Evolutionary conservation across 441 rosid species (phyloP).

Genomic region (Manihot esculenta): DNA sequence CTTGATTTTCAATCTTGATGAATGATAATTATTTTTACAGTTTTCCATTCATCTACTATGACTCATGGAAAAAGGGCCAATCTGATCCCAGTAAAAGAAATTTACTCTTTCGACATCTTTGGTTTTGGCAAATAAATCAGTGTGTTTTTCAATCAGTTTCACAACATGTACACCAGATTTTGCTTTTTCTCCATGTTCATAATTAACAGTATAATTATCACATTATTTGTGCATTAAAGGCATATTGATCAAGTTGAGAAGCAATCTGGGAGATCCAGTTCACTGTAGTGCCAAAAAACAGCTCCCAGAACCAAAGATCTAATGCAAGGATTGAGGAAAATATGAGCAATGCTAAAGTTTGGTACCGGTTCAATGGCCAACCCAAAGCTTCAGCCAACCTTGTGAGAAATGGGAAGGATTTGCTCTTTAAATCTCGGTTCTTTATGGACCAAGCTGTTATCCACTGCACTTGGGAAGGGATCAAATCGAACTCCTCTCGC

Average conservation of each 20-base stretch:
- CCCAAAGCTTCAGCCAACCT: conserved; percentile 67
- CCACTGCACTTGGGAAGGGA: conserved; percentile 74
- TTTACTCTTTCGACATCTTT: no score
- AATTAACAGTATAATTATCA: conserved; percentile 18
- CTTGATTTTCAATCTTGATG: no score
- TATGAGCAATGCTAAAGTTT: conserved; percentile 74
- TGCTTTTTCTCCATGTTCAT: not conserved
- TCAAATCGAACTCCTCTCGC: conserved; percentile 65
- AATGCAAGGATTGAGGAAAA: conserved; percentile 73
- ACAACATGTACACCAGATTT: conserved; percentile 10
- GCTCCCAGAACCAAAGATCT: conserved; percentile 92
- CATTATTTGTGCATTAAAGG: conserved; percentile 35
- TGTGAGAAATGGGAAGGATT: conserved; percentile 58
- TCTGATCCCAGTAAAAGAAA: no score
- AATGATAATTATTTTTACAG: no score
- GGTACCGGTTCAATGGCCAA: conserved; percentile 91
- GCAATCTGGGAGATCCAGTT: conserved; percentile 57
- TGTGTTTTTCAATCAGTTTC: not conserved
- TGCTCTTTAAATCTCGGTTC: conserved; percentile 46
- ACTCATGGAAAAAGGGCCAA: no score
- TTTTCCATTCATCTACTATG: no score
- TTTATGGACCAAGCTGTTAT: conserved; percentile 89
- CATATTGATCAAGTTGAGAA: conserved; percentile 35
- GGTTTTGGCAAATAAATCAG: not conserved
- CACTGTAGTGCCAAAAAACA: conserved; percentile 55